phyloP scores from a whole-genome alignment of 495 filamentous ascomycete species.

The Neurospora sp. region DNA sequence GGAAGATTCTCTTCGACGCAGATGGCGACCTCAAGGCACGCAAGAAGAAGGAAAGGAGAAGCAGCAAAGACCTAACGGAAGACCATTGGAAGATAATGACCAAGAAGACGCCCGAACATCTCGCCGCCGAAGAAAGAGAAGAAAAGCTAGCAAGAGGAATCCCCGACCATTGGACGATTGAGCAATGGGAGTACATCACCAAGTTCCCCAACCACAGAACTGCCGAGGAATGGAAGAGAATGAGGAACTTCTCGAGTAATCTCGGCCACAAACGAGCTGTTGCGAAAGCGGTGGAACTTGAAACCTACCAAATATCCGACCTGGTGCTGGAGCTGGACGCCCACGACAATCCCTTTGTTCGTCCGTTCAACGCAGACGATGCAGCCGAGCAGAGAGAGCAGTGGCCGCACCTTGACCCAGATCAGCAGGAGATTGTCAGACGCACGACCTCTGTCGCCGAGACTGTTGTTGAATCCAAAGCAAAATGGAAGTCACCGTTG shows the following conservation, averaged over 20 bases:
- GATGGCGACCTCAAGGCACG: not conserved
- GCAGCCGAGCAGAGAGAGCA: slow-evolving; percentile 1
- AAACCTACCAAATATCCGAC: slow-evolving; percentile 5
- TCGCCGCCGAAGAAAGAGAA: not conserved
- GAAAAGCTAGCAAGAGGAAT: not conserved
- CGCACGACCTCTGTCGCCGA: not conserved
- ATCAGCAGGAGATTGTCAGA: not conserved
- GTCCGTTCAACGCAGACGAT: slow-evolving; percentile 6
- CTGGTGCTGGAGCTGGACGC: slow-evolving; percentile 23
- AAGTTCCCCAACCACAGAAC: not conserved
- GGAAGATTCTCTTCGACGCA: not conserved
- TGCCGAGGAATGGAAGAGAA: not conserved
- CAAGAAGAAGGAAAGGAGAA: not conserved
- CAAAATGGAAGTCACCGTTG: not conserved
- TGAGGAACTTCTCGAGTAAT: not conserved
- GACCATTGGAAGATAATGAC: not conserved
- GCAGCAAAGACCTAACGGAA: not conserved
- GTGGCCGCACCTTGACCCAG: not conserved
- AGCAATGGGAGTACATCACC: not conserved
- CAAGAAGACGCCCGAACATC: not conserved
- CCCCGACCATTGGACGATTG: not conserved
- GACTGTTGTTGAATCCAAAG: not conserved
- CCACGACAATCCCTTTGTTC: slow-evolving; percentile 13
- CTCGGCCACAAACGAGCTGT: not conserved
- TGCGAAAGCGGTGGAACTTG: not conserved